Percentiles rank a stretch among this genome's conserved stretches.
phyloP scores from a whole-genome alignment of 306 rosid species.

The Corylus americana region DNA sequence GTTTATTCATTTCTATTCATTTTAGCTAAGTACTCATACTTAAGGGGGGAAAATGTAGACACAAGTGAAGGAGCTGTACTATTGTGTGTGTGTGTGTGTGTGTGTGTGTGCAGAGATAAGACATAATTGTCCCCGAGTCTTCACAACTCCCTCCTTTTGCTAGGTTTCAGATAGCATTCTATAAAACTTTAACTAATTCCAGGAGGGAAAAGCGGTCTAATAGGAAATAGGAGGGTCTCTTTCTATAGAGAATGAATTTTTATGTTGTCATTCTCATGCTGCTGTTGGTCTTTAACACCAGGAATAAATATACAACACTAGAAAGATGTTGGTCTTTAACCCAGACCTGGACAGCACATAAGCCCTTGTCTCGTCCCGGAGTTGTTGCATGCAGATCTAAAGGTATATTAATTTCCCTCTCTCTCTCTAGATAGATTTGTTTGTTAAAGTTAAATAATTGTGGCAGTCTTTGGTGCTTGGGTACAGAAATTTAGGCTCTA shows the following conservation, averaged over 20 bases:
- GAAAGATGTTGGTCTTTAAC: slow-evolving; percentile 1
- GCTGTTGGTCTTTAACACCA: slow-evolving; percentile 4
- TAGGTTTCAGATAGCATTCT: neutral
- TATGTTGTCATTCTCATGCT: neutral
- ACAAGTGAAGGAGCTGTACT: neutral
- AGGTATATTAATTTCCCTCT: slow-evolving; percentile 29
- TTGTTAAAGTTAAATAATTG: neutral
- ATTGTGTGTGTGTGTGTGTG: neutral
- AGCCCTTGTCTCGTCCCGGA: neutral
- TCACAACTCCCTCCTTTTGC: neutral
- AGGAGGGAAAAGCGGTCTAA: too few relatives aligned
- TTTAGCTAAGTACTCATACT: neutral
- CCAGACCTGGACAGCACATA: slow-evolving; percentile 12
- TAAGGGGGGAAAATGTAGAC: neutral
- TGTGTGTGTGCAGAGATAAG: neutral
- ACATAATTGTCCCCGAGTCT: neutral
- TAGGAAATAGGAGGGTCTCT: neutral
- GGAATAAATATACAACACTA: slow-evolving; percentile 26
- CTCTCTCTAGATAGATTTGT: neutral
- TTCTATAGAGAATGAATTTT: neutral
- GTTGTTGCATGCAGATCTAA: slow-evolving; percentile 18
- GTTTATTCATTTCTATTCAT: neutral
- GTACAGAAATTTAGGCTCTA: neutral
- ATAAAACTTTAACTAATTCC: neutral
- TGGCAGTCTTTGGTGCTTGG: neutral